Evolutionary conservation across 1,139 yeast species (phyloP), one percentile per base, ranked within the genome.

Genomic region (Yamadazyma blattariae): DNA sequence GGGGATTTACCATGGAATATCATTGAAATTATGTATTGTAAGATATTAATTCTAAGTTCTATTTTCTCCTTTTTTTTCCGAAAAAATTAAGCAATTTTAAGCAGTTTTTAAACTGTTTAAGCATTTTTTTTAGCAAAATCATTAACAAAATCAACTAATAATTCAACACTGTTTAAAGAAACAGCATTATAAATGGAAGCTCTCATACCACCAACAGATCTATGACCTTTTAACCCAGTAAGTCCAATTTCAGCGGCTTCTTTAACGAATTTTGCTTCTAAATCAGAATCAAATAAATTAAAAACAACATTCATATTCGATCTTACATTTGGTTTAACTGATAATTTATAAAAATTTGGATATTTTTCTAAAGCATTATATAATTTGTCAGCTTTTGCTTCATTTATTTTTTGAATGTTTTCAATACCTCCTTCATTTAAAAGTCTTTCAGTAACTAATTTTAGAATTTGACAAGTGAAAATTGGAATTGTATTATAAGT

Each of bases 191-290:
- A 87, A 38, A 89, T 70, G 11, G 97, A 89, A 15, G 95, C 92
- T 61, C 98, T 82, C 65, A 90, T 84, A 26, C 98, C 98, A 32
- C 97, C 97, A 32, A 92, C 97, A 8, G 96, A 86, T 59, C 98
- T 78, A 59, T 92, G 97, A 19, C 98, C 98, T 64, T 90, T 88
- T 51, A 92, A 71, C 4, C 97, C 97, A 11, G 78, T 65, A 45
- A 90, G 68, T 1, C 60, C 54, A 15, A 66, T 68, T 27, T 56
- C 68, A 29, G 64, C 74, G 18, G 76, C 78, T 34, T 71, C 79
- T 42, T 76, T 65, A 42, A 90, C 55, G 61, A 90, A 90, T 44
- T 72, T 65, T 3, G 72, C 71, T 52, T 89, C 96, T 38, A 78
- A 59, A 2, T 77, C 85, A 8, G 63, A 69, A 25, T 70, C 77